A percentile compares a stretch with the other conserved stretches of the same genome.
Conservation (phyloP, 169 alveolate species). For the Eimeria sp. region DNA sequence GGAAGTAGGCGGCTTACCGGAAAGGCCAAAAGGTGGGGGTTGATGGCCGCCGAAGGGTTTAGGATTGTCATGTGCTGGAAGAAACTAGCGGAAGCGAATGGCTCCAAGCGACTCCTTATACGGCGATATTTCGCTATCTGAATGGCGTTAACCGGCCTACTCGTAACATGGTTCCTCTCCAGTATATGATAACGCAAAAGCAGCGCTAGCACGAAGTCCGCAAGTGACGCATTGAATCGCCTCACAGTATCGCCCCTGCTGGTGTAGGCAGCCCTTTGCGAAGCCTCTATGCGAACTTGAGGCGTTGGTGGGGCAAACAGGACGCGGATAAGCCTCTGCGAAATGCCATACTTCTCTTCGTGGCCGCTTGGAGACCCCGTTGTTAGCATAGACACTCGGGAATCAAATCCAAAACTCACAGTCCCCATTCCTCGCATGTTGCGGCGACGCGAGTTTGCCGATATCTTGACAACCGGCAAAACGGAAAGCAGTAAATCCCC, state of each 20-base stretch:
- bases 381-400: conserved; percentile 44
- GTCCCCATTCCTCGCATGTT: conserved; percentile 27
- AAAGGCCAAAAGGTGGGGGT: conserved; percentile 44
- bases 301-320: conserved; percentile 70
- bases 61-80: conserved; percentile 58
- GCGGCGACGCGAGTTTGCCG: neutral
- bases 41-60: neutral
- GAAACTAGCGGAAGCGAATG: conserved; percentile 54
- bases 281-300: conserved; percentile 64
- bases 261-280: conserved; percentile 42
- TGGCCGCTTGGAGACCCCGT: conserved; percentile 59
- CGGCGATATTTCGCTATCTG: conserved; percentile 48
- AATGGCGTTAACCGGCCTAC: conserved; percentile 41
- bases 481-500: conserved; percentile 38
- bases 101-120: conserved; percentile 23
- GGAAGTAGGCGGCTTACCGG: conserved; percentile 37
- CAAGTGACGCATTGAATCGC: conserved; percentile 27
- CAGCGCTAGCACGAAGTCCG: conserved; percentile 26
- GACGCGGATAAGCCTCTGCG: conserved; percentile 42
- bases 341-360: conserved; percentile 57
- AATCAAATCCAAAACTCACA: conserved; percentile 1
- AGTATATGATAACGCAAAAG: neutral
- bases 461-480: neutral
- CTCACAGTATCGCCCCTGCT: conserved; percentile 19
- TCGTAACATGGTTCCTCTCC: conserved; percentile 5